A percentile compares a stretch with the other conserved stretches of the same genome.
Conservation (phyloP, 139 green algal species). For the Bryopsis sp. region DNA sequence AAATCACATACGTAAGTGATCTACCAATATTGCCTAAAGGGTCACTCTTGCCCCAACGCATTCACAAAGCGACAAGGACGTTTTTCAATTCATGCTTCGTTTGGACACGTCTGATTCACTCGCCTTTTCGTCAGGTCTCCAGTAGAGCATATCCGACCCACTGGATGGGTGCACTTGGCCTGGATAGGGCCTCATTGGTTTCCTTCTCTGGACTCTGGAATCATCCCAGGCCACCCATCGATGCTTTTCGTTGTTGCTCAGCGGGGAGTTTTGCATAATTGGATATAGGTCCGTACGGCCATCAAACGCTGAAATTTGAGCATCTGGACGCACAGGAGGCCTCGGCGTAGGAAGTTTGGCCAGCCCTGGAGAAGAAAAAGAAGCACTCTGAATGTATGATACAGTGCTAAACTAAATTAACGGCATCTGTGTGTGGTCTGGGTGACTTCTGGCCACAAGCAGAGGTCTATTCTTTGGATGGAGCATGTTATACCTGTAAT, state of each 20-base stretch:
- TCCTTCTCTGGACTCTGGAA: not conserved
- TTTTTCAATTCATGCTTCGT: too few relatives aligned
- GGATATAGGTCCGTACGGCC: not conserved
- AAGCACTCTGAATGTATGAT: not conserved
- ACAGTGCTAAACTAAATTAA: not conserved
- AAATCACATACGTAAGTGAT: too few relatives aligned
- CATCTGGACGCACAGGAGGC: not conserved
- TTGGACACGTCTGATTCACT: too few relatives aligned
- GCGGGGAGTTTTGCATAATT: not conserved
- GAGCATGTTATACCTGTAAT: not conserved
- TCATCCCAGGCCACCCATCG: not conserved
- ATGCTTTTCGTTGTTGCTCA: not conserved
- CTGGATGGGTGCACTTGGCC: not conserved
- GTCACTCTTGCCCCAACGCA: too few relatives aligned
- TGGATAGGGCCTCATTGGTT: not conserved
- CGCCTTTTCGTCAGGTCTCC: not conserved
- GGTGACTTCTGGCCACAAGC: not conserved
- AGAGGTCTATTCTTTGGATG: not conserved
- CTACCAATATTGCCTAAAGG: too few relatives aligned
- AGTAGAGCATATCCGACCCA: not conserved
- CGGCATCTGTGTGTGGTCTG: not conserved
- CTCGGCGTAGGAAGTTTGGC: not conserved
- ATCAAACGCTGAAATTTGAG: not conserved
- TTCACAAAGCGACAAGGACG: too few relatives aligned
- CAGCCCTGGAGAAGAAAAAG: not conserved